A percentile compares a stretch with the other conserved stretches of the same genome.
Evolutionary conservation across 2,329 filamentous ascomycete genomes (phyloP).

Genomic region (Rachicladosporium sp.): DNA sequence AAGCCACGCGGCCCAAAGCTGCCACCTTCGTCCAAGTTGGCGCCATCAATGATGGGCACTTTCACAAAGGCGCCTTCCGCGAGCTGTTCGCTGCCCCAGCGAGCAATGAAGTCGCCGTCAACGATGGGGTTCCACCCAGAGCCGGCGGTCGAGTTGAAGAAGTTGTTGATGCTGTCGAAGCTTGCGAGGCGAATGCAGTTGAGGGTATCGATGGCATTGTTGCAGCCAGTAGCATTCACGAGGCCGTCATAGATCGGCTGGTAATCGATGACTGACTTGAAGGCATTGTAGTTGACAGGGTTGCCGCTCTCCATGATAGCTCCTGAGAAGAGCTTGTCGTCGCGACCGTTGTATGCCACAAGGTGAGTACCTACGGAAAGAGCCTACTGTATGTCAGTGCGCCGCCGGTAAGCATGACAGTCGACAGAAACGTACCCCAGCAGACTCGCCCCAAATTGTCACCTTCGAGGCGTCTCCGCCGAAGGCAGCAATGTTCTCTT

Average conservation of each 20-base stretch:
- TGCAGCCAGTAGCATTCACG: slow-evolving; percentile 48
- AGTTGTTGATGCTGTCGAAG: slow-evolving; percentile 15
- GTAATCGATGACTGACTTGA: slow-evolving; percentile 10
- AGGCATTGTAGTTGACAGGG: slow-evolving; percentile 13
- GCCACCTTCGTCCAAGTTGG: slow-evolving; percentile 55
- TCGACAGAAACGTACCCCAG: not conserved
- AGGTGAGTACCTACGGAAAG: slow-evolving; percentile 33
- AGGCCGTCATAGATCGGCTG: slow-evolving; percentile 54
- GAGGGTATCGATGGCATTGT: slow-evolving; percentile 43
- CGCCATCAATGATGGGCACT: slow-evolving; percentile 47
- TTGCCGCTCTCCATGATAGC: slow-evolving; percentile 34
- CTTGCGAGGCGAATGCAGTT: slow-evolving; percentile 48
- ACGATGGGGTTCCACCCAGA: slow-evolving; percentile 32
- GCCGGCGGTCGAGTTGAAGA: slow-evolving; percentile 18
- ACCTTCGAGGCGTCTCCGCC: slow-evolving; percentile 56
- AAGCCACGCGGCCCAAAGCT: slow-evolving; percentile 42
- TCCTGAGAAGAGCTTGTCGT: slow-evolving; percentile 35
- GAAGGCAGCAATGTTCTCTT: slow-evolving; percentile 42
- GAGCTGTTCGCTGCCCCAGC: slow-evolving; percentile 43
- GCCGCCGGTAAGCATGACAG: too few species aligned
- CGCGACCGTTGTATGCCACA: slow-evolving; percentile 35
- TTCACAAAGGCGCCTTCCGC: slow-evolving; percentile 47
- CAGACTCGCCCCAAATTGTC: slow-evolving; percentile 28
- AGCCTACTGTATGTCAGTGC: slow-evolving; percentile 26
- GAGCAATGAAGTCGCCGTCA: slow-evolving; percentile 45